A percentile compares a stretch with the other conserved stretches of the same genome.
phyloP scores from a whole-genome alignment of 2,329 filamentous ascomycete genomes.

The Penicillium sp. region DNA sequence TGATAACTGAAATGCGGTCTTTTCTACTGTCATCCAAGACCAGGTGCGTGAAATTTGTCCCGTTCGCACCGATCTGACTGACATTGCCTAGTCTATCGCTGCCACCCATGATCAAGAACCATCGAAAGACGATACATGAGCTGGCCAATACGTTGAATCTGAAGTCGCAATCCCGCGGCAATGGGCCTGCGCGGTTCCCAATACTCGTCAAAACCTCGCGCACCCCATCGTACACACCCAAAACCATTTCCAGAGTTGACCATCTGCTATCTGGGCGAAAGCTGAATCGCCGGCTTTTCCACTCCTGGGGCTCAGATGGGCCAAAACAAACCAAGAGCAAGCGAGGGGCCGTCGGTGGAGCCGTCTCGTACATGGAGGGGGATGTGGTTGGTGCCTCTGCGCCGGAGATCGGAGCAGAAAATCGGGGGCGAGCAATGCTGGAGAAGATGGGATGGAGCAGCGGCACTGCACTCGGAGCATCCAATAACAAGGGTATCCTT shows the following conservation, averaged over 20 bases:
- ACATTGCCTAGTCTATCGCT: slow-evolving; percentile 60
- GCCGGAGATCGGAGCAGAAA: slow-evolving; percentile 77
- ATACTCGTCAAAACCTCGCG: slow-evolving; percentile 70
- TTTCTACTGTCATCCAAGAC: slow-evolving; percentile 67
- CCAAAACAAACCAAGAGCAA: slow-evolving; percentile 24
- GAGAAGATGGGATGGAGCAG: slow-evolving; percentile 97
- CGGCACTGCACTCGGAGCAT: slow-evolving; percentile 77
- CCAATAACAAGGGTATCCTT: slow-evolving; percentile 83
- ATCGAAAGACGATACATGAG: slow-evolving; percentile 76
- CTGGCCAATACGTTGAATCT: slow-evolving; percentile 72
- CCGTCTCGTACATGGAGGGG: slow-evolving; percentile 70
- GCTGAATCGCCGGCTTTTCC: slow-evolving; percentile 28
- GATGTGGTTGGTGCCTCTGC: slow-evolving; percentile 84
- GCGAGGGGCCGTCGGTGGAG: slow-evolving; percentile 42
- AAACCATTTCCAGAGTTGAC: slow-evolving; percentile 50
- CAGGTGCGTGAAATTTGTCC: slow-evolving; percentile 52
- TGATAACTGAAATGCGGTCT: slow-evolving; percentile 67
- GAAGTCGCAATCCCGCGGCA: slow-evolving; percentile 79
- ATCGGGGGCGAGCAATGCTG: slow-evolving; percentile 80
- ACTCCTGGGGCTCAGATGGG: slow-evolving; percentile 23
- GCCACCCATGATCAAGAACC: slow-evolving; percentile 77
- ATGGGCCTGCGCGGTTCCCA: slow-evolving; percentile 70
- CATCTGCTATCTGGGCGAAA: slow-evolving; percentile 36
- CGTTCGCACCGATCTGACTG: slow-evolving; percentile 2
- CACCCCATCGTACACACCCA: slow-evolving; percentile 62